Evolutionary conservation across 768 basidiomycete species (phyloP), one percentile per base, ranked within the genome.

Genomic region (Lactarius vividus): DNA sequence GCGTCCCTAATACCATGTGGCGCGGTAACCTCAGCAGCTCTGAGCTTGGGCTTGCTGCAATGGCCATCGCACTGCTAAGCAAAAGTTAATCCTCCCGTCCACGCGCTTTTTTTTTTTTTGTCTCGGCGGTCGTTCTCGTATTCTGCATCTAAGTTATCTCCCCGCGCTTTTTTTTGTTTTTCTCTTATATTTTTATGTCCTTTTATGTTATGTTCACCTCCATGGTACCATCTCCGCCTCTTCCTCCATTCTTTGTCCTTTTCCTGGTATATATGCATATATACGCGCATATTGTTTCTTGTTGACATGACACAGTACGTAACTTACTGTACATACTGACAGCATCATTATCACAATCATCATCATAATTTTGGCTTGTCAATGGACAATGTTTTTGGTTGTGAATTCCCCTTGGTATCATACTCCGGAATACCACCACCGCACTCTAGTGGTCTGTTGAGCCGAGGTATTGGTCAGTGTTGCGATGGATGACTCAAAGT

Each of bases 1-100:
- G 3, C 79, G 81, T 23, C 57, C 69, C 4, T 57, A 53, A 52
- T 10, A 53, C 69, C 4, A n/a, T 46, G 11, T 35, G 64, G 49
- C n/a, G 52, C 26, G 64, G 62, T 20, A 61, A 33, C 23, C 61
- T 44, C 4, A 5, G 18, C 37, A 57, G 39, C 4, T 10, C 49
- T 11, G 23, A 4, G 10, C 11, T 11, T 23, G 23, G 46, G n/a
- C 10, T 40, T 5, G 10, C 31, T 31, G 4, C 64, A 0, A 62
- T 71, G 8, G 59, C 73, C 13, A 76, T 76, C 31, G 74, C 75
- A 3, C 63, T 76, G 16, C 74, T 74, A 4, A 65, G 67, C 10
- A 64, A 65, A 28, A 65, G n/a, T 28, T 67, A 57, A 66, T 49
- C n/a, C n/a, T n/a, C n/a, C n/a, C n/a, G n/a, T n/a, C n/a, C n/a